These are phyloP conservation scores for Limonium bicolor DNA, from an alignment of 148 eudicot species.

Conservation along the genomic window DNA sequence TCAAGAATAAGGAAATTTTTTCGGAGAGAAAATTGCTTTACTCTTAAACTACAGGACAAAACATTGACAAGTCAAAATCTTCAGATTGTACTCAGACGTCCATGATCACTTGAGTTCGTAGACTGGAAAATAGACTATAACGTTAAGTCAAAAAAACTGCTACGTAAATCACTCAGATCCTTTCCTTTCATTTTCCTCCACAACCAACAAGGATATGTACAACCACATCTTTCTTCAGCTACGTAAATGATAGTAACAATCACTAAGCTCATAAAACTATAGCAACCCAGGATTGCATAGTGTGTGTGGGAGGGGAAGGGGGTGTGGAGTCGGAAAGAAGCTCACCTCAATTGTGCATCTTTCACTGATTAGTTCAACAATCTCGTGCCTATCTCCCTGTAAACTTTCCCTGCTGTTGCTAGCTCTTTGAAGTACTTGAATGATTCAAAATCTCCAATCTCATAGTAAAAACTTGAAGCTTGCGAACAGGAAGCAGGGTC, in stretches of 20 bases:
- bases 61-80: neutral
- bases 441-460: constrained; percentile 46
- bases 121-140: too few relatives aligned
- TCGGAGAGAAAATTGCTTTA: constrained; percentile 65
- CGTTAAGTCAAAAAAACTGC: too few relatives aligned
- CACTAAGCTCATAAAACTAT: too few relatives aligned
- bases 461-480: constrained; percentile 45
- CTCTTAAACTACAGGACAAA: constrained; percentile 36
- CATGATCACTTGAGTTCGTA: too few relatives aligned
- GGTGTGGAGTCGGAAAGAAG: too few relatives aligned
- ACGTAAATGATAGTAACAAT: neutral
- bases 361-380: too few relatives aligned
- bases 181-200: too few relatives aligned
- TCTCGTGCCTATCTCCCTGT: constrained; percentile 42
- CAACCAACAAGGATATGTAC: too few relatives aligned
- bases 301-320: too few relatives aligned
- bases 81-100: too few relatives aligned
- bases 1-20: constrained; percentile 61
- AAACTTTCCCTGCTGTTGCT: constrained; percentile 31
- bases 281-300: too few relatives aligned
- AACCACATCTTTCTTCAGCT: neutral
- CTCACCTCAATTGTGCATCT: constrained; percentile 34
- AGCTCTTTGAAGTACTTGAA: constrained; percentile 30
- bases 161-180: too few relatives aligned
- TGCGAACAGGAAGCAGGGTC: constrained; percentile 36